Conservation (phyloP, 2,329 filamentous ascomycete species). For the Talaromyces sp. region DNA sequence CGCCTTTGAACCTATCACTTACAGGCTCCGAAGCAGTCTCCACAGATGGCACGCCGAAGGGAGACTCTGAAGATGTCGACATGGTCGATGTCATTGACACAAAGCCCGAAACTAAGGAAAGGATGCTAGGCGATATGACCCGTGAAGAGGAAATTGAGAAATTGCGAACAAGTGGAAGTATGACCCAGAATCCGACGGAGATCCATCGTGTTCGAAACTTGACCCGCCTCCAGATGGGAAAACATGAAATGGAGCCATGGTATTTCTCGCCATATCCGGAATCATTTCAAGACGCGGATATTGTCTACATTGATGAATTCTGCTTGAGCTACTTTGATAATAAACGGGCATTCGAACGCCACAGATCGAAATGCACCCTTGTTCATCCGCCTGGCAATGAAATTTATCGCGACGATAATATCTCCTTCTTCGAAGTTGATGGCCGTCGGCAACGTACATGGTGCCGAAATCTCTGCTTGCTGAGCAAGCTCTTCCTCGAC, state of each 20-base stretch:
- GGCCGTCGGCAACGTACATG: slow-evolving; percentile 97
- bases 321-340: slow-evolving; percentile 89
- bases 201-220: slow-evolving; percentile 95
- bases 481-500: slow-evolving; percentile 95
- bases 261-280: slow-evolving; percentile 98
- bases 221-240: slow-evolving; percentile 89
- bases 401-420: slow-evolving; percentile 85
- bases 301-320: slow-evolving; percentile 96
- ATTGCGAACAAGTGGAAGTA: slow-evolving; percentile 86
- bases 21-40: slow-evolving; percentile 37
- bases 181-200: slow-evolving; percentile 98
- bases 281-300: slow-evolving; percentile 78
- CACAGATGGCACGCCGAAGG: slow-evolving; percentile 38
- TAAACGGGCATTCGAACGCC: slow-evolving; percentile 74
- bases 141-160: slow-evolving; percentile 93
- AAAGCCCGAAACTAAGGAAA: slow-evolving; percentile 37
- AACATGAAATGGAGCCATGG: slow-evolving; percentile 90
- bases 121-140: slow-evolving; percentile 47
- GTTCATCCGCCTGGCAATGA: slow-evolving; percentile 95
- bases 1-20: slow-evolving; percentile 31
- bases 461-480: slow-evolving; percentile 92
- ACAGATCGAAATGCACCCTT: slow-evolving; percentile 84
- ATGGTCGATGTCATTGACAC: slow-evolving; percentile 39
- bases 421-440: slow-evolving; percentile 96
- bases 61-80: slow-evolving; percentile 40